Conservation (phyloP, 805 yeast species). For the Pichia exigua region DNA sequence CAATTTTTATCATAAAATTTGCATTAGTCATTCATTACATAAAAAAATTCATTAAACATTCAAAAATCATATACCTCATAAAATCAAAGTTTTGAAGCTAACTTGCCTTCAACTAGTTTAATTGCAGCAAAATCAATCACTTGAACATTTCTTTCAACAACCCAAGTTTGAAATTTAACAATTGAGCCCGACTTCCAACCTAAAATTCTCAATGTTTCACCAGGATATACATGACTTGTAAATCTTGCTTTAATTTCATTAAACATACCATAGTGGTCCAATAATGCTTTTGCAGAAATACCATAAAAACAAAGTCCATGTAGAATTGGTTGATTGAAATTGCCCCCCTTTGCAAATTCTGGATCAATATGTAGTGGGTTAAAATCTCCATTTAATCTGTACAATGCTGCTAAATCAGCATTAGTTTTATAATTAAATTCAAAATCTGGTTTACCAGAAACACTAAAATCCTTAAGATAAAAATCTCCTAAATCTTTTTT, state of each 20-base stretch:
- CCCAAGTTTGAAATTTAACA: conserved; percentile 74
- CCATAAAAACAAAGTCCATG: conserved; percentile 93
- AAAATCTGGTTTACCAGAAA: conserved; percentile 54
- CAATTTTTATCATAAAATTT: neutral
- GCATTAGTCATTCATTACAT: neutral
- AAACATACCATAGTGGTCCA: conserved; percentile 74
- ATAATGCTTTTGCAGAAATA: conserved; percentile 63
- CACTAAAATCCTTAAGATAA: conserved; percentile 56
- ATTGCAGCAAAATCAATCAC: conserved; percentile 88
- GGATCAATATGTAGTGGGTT: conserved; percentile 97
- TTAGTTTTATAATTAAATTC: conserved; percentile 49
- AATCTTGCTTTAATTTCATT: conserved; percentile 85
- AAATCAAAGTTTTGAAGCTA: conserved; percentile 18
- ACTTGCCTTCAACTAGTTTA: conserved; percentile 33
- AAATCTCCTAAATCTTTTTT: conserved; percentile 33
- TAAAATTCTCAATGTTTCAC: conserved; percentile 70
- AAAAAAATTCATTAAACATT: neutral
- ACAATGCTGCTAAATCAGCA: conserved; percentile 76
- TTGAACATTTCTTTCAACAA: conserved; percentile 64
- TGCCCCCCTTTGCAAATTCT: conserved; percentile 76
- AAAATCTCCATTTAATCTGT: conserved; percentile 88
- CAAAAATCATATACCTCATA: neutral
- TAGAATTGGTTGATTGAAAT: conserved; percentile 77
- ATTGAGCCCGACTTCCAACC: conserved; percentile 77
- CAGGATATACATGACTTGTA: conserved; percentile 89